These are phyloP conservation scores for Coemansia sp. DNA, from an alignment of 192 early-diverging fungal species.

Conservation along the genomic window DNA sequence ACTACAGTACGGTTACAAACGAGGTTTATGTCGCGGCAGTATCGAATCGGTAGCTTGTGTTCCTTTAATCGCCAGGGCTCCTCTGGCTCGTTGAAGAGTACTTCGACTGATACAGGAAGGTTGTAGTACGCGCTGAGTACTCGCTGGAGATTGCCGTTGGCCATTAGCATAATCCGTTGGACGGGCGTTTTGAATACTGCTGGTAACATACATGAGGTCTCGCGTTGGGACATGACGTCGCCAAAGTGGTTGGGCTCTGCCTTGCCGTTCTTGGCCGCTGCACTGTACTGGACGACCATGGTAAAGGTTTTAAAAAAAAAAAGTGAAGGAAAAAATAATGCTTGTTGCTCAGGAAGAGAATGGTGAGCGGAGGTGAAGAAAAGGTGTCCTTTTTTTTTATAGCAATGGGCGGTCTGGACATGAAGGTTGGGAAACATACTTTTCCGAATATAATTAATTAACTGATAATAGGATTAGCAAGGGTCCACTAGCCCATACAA, in stretches of 20 bases:
- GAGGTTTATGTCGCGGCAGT: slow-evolving; percentile 48
- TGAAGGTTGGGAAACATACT: not conserved
- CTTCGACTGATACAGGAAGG: slow-evolving; percentile 49
- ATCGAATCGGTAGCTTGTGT: slow-evolving; percentile 34
- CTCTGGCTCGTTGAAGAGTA: slow-evolving; percentile 42
- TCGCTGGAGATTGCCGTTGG: slow-evolving; percentile 56
- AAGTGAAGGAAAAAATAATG: not conserved
- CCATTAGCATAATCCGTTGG: slow-evolving; percentile 56
- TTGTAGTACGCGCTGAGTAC: slow-evolving; percentile 57
- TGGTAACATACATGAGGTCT: slow-evolving; percentile 53
- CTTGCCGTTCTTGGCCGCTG: slow-evolving; percentile 24
- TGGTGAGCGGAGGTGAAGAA: not conserved
- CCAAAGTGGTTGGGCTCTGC: slow-evolving; percentile 51
- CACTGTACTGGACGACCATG: slow-evolving; percentile 50
- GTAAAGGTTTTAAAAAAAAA: not conserved
- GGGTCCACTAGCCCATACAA: too few relatives aligned
- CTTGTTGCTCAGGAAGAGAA: too few relatives aligned
- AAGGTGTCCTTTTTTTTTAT: not conserved
- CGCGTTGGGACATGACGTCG: slow-evolving; percentile 54
- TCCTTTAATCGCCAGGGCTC: slow-evolving; percentile 6
- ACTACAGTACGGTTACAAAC: slow-evolving; percentile 48
- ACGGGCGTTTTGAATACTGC: slow-evolving; percentile 44
- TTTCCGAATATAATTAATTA: not conserved
- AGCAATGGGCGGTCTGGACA: not conserved
- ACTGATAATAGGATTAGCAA: too few relatives aligned